Percentiles rank a stretch among this genome's conserved stretches.
These are phyloP conservation scores for Mortierella alpina DNA, from an alignment of 192 early-diverging fungal genomes.

Conservation along the genomic window DNA sequence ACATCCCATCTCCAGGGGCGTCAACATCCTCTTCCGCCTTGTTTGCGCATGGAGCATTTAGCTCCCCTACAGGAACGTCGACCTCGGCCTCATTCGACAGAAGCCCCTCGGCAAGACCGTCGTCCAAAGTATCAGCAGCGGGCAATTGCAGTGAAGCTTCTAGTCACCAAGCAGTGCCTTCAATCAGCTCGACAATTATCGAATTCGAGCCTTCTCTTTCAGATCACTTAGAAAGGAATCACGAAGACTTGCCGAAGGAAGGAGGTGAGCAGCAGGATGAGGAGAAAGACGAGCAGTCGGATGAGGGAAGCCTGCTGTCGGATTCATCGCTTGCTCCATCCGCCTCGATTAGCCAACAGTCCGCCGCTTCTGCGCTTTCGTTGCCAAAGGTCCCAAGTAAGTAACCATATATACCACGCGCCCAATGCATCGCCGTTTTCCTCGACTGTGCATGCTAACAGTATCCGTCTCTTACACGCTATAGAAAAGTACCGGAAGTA, in stretches of 20 bases:
- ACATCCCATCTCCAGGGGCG: not conserved
- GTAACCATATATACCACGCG: not conserved
- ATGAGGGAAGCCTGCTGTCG: not conserved
- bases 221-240: not conserved
- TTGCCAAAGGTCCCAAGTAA: not conserved
- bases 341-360: constrained; percentile 1
- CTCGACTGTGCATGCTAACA: constrained; percentile 2
- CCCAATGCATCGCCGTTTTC: not conserved
- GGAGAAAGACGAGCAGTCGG: not conserved
- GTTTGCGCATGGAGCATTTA: not conserved
- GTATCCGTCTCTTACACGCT: not conserved
- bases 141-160: not conserved
- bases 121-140: not conserved
- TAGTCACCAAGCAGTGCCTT: not conserved
- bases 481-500: not conserved
- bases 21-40: not conserved
- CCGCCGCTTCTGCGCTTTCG: not conserved
- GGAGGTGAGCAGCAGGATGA: not conserved
- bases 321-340: constrained; percentile 5
- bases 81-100: not conserved
- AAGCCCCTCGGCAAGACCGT: not conserved
- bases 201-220: not conserved
- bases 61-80: not conserved
- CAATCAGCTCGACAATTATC: constrained; percentile 1
- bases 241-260: not conserved